These are phyloP conservation scores for Ceratocystis cacaofunesta DNA, from an alignment of 2,329 filamentous ascomycete genomes.

Conservation along the genomic window DNA sequence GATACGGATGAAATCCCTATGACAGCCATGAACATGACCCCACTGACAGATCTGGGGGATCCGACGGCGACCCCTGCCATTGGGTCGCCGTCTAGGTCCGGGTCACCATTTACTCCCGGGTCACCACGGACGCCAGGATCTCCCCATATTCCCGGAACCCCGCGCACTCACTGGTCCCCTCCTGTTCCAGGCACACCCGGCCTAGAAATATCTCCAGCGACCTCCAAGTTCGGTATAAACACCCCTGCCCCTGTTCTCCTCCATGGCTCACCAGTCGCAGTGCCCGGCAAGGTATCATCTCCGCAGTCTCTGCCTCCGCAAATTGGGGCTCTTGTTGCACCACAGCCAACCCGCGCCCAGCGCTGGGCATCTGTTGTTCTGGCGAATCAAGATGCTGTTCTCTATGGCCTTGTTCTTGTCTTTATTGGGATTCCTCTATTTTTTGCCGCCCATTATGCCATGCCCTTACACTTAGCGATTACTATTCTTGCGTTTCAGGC, in stretches of 20 bases:
- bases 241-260: slow-evolving; percentile 21
- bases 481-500: slow-evolving; percentile 38
- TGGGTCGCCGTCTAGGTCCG: not conserved
- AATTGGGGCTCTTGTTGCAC: slow-evolving; percentile 25
- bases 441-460: slow-evolving; percentile 37
- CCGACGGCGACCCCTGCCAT: not conserved
- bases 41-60: slow-evolving; percentile 18
- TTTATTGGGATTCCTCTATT: slow-evolving; percentile 40
- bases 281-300: not conserved
- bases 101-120: not conserved
- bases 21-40: slow-evolving; percentile 19
- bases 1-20: slow-evolving; percentile 36
- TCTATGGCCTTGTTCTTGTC: slow-evolving; percentile 32
- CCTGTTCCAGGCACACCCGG: slow-evolving; percentile 7
- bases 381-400: slow-evolving; percentile 31
- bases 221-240: slow-evolving; percentile 19
- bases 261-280: not conserved
- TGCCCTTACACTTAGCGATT: slow-evolving; percentile 33
- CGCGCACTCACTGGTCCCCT: not conserved
- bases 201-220: slow-evolving; percentile 17
- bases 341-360: slow-evolving; percentile 32
- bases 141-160: not conserved
- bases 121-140: not conserved
- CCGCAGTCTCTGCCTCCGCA: slow-evolving; percentile 20
- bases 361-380: slow-evolving; percentile 35